Evolutionary conservation across 805 yeast species (phyloP).

Genomic region (Pichia nanzhaoensis): DNA sequence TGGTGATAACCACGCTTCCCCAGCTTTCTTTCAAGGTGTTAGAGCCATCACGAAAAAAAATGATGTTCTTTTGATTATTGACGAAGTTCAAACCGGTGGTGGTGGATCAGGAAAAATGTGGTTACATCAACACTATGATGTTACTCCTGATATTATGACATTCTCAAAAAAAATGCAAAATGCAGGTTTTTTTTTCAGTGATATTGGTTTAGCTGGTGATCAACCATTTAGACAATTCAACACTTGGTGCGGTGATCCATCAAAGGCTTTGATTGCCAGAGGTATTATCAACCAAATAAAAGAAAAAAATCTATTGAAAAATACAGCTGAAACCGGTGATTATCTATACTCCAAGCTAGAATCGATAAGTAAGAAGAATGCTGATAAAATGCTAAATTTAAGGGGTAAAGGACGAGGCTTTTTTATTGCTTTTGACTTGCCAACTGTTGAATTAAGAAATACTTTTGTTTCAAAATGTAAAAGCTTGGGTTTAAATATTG

Average conservation of each 20-base stretch:
- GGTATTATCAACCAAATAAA: conserved; percentile 50
- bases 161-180: conserved; percentile 69
- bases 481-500: conserved; percentile 53
- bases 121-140: conserved; percentile 66
- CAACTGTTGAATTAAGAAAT: conserved; percentile 38
- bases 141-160: conserved; percentile 61
- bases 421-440: conserved; percentile 59
- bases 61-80: conserved; percentile 55
- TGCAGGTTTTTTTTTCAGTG: conserved; percentile 63
- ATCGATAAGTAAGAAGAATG: conserved; percentile 30
- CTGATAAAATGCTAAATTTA: conserved; percentile 37
- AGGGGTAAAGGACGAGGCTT: conserved; percentile 62
- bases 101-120: conserved; percentile 69
- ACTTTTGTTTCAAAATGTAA: conserved; percentile 40
- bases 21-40: conserved; percentile 54
- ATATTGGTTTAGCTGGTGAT: conserved; percentile 51
- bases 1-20: conserved; percentile 67
- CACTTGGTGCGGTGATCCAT: conserved; percentile 77
- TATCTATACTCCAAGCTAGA: conserved; percentile 43
- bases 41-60: conserved; percentile 53
- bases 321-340: conserved; percentile 46
- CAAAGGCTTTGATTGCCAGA: conserved; percentile 58
- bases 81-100: conserved; percentile 71
- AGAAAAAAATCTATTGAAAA: conserved; percentile 41
- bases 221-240: conserved; percentile 65